phyloP scores from a whole-genome alignment of 345 rosid genomes.

The Carallia brachiata region DNA sequence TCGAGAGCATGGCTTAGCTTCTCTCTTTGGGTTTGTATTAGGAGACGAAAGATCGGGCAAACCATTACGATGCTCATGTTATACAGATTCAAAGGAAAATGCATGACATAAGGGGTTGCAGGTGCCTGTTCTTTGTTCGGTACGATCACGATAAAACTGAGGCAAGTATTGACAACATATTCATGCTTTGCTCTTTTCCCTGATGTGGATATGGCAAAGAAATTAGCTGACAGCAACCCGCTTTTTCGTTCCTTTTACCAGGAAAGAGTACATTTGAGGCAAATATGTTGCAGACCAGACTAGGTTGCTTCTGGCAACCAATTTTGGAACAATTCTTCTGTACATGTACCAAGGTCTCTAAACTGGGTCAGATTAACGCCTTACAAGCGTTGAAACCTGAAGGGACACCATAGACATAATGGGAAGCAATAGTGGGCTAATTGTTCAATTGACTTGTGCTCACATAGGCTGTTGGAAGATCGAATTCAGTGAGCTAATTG shows the following conservation, averaged over 20 bases:
- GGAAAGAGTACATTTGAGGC: constrained; percentile 59
- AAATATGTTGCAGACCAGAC: constrained; percentile 48
- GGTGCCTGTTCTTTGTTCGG: constrained; percentile 54
- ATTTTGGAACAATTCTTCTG: background rate
- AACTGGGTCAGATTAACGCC: too few species aligned
- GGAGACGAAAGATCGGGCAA: constrained; percentile 68
- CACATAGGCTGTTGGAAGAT: too few species aligned
- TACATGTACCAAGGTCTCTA: too few species aligned
- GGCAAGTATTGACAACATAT: constrained; percentile 28
- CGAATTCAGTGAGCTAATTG: too few species aligned
- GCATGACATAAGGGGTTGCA: constrained; percentile 72
- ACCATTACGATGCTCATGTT: constrained; percentile 58
- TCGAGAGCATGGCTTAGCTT: constrained; percentile 4
- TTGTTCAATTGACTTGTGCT: too few species aligned
- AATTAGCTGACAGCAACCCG: background rate
- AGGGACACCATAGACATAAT: too few species aligned
- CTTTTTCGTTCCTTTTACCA: constrained; percentile 9
- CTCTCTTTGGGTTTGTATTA: constrained; percentile 1
- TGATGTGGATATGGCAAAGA: background rate
- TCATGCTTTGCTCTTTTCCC: background rate
- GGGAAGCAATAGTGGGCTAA: too few species aligned
- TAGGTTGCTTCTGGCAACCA: background rate
- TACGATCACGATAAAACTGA: constrained; percentile 52
- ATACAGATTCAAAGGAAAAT: constrained; percentile 48
- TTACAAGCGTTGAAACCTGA: too few species aligned